Percentiles rank a stretch among this genome's conserved stretches.
Evolutionary conservation across 768 basidiomycete genomes (phyloP).

Genomic region (Mycena belliarum): DNA sequence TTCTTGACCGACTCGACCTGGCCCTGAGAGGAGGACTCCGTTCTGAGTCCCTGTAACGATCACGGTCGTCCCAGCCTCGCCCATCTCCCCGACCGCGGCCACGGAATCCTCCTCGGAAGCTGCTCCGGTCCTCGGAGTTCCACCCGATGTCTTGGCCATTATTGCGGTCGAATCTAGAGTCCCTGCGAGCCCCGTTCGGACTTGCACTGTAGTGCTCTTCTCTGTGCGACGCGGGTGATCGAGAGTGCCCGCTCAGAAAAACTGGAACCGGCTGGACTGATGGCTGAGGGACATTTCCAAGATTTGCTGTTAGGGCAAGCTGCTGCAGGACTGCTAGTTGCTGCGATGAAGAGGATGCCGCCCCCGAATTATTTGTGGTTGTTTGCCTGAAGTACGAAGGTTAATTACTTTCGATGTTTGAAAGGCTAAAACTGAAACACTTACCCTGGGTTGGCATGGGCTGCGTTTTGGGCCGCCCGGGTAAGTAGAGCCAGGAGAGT

Average conservation of each 20-base stretch:
- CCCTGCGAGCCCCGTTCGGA: slow-evolving; percentile 28
- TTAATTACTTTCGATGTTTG: slow-evolving; percentile 7
- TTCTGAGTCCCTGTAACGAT: slow-evolving; percentile 49
- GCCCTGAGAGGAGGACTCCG: slow-evolving; percentile 43
- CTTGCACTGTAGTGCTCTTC: slow-evolving; percentile 44
- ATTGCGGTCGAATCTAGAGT: slow-evolving; percentile 47
- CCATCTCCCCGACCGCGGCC: slow-evolving; percentile 60
- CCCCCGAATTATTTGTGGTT: slow-evolving; percentile 51
- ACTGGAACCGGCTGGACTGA: slow-evolving; percentile 31
- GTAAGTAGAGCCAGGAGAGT: slow-evolving; percentile 69
- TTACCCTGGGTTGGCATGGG: slow-evolving; percentile 39
- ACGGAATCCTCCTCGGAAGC: slow-evolving; percentile 53
- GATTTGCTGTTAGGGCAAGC: slow-evolving; percentile 62
- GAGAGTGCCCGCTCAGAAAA: slow-evolving; percentile 35
- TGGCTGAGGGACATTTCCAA: slow-evolving; percentile 34
- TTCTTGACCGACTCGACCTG: slow-evolving; percentile 71
- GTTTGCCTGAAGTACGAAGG: slow-evolving; percentile 51
- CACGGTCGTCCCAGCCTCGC: slow-evolving; percentile 60
- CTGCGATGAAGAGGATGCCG: slow-evolving; percentile 43
- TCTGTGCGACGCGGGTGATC: slow-evolving; percentile 40
- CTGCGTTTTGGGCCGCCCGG: slow-evolving; percentile 56
- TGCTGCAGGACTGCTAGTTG: slow-evolving; percentile 79
- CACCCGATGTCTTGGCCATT: slow-evolving; percentile 53
- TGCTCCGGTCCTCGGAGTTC: slow-evolving; percentile 54
- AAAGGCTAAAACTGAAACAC: slow-evolving; percentile 1